Conservation (phyloP, 2,329 filamentous ascomycete species). For the Seiridium cupressi region DNA sequence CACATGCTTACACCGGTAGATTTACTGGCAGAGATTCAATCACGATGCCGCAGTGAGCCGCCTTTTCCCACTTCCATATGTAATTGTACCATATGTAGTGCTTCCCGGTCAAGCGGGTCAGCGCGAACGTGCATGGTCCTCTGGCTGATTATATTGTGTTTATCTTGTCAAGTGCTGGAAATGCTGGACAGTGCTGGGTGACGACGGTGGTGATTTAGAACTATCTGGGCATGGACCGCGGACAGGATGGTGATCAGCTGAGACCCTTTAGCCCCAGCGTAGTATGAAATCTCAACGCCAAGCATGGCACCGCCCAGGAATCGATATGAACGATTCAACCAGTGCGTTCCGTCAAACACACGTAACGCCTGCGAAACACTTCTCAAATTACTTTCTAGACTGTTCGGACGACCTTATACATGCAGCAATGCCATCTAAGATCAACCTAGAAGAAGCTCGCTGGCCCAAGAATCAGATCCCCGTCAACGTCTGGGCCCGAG, state of each 20-base stretch:
- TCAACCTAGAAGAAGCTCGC: background rate
- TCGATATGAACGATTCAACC: background rate
- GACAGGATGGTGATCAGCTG: too few relatives aligned
- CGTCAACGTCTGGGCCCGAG: background rate
- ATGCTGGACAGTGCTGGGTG: too few relatives aligned
- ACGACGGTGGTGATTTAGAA: too few relatives aligned
- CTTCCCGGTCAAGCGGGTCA: background rate
- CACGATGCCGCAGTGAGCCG: conserved; percentile 25
- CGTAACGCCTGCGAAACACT: background rate
- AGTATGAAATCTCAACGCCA: background rate
- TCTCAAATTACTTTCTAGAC: background rate
- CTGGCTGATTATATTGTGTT: background rate
- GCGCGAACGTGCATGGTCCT: background rate
- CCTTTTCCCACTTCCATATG: conserved; percentile 14
- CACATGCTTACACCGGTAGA: too few relatives aligned
- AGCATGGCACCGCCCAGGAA: background rate
- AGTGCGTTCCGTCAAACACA: background rate
- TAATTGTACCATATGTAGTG: background rate
- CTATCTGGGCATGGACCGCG: too few relatives aligned
- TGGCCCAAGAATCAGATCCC: background rate
- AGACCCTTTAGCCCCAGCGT: too few relatives aligned
- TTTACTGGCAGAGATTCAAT: background rate
- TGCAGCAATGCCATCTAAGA: background rate
- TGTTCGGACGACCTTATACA: background rate
- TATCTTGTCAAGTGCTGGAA: background rate